Percentiles rank a stretch among this genome's conserved stretches.
phyloP scores from a whole-genome alignment of 768 basidiomycete genomes.

The Lactarius akahatsu region DNA sequence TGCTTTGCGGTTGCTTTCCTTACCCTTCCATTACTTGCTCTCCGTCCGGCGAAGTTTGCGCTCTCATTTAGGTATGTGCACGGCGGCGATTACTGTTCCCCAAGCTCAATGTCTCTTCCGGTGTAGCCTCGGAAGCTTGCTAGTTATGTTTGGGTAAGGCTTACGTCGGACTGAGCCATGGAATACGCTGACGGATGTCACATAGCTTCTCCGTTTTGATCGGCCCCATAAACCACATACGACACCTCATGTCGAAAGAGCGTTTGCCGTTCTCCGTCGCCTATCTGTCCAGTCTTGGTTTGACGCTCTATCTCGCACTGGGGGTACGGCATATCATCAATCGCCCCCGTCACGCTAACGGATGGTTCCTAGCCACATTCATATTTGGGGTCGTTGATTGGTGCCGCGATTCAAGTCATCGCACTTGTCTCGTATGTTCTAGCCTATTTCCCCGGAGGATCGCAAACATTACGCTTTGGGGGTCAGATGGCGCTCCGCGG shows the following conservation, averaged over 20 bases:
- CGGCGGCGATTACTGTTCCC: not conserved
- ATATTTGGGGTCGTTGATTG: constrained; percentile 81
- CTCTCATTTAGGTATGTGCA: constrained; percentile 69
- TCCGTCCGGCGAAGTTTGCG: constrained; percentile 89
- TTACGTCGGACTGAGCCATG: not conserved
- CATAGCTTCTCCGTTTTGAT: constrained; percentile 77
- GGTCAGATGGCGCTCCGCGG: constrained; percentile 80
- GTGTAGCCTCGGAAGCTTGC: constrained; percentile 74
- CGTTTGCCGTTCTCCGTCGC: constrained; percentile 80
- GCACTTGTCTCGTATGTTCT: constrained; percentile 86
- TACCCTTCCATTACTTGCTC: constrained; percentile 65
- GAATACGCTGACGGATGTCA: not conserved
- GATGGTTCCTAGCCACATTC: constrained; percentile 60
- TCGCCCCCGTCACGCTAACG: constrained; percentile 7
- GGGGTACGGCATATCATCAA: constrained; percentile 54
- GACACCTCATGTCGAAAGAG: constrained; percentile 81
- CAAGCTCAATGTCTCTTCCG: constrained; percentile 10
- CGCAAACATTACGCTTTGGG: constrained; percentile 76
- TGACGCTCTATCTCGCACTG: constrained; percentile 91
- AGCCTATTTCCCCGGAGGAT: constrained; percentile 94
- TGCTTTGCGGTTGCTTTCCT: constrained; percentile 94
- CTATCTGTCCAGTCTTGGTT: constrained; percentile 78
- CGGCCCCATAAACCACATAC: constrained; percentile 89
- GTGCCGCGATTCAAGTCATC: constrained; percentile 80
- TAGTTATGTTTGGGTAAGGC: constrained; percentile 93